Evolutionary conservation across 2,329 filamentous ascomycete species (phyloP).

Genomic region (Verticillium tricorpus): DNA sequence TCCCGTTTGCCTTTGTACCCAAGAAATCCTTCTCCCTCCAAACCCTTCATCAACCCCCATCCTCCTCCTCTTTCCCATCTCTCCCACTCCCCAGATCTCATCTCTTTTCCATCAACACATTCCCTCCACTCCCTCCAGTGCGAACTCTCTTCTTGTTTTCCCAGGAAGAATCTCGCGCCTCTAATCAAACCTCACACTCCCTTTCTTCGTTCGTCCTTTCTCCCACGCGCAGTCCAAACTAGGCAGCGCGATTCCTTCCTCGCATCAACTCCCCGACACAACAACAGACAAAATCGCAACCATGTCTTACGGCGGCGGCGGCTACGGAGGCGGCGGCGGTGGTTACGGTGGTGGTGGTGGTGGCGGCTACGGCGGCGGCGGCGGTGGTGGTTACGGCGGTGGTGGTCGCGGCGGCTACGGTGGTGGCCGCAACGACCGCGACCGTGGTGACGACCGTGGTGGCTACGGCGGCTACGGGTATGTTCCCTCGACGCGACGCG

Average conservation of each 20-base stretch:
- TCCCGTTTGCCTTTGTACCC: neutral
- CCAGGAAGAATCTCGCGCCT: conserved; percentile 1
- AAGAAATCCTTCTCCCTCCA: conserved; percentile 11
- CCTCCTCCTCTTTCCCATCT: conserved; percentile 8
- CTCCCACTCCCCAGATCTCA: conserved; percentile 3
- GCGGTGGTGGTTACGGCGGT: conserved; percentile 22
- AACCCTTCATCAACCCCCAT: conserved; percentile 8
- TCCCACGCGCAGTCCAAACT: neutral
- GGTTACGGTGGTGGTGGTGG: conserved; percentile 21
- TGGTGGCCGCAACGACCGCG: conserved; percentile 33
- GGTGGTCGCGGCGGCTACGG: conserved; percentile 30
- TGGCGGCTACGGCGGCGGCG: conserved; percentile 19
- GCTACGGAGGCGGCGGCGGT: conserved; percentile 19
- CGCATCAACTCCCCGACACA: conserved; percentile 3
- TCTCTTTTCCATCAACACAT: conserved; percentile 6
- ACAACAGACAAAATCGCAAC: neutral
- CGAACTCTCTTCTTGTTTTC: conserved; percentile 9
- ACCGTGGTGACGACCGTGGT: conserved; percentile 37
- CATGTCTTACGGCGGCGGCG: conserved; percentile 40
- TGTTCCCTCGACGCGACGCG: conserved; percentile 15
- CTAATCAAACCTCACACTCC: neutral
- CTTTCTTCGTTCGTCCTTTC: neutral
- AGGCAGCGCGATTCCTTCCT: conserved; percentile 1
- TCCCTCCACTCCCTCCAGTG: conserved; percentile 8
- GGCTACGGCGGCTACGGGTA: conserved; percentile 44